Evolutionary conservation across 2,329 filamentous ascomycete genomes (phyloP).

Genomic region (Sclerotinia spermophila): DNA sequence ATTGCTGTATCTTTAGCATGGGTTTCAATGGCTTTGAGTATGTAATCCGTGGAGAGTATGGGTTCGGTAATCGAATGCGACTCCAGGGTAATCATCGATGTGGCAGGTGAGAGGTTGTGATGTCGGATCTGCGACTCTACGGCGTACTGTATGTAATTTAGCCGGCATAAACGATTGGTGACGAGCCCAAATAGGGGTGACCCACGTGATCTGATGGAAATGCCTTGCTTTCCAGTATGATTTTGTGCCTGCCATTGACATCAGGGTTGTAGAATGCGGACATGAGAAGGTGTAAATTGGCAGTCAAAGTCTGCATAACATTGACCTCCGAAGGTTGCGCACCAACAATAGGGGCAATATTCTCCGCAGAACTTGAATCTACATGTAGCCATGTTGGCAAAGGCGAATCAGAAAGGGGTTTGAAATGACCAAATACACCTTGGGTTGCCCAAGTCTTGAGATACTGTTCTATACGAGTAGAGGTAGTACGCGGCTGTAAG

Average conservation of each 20-base stretch:
- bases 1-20: slow-evolving; percentile 65
- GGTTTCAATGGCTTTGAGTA: slow-evolving; percentile 62
- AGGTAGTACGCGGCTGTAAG: slow-evolving; percentile 64
- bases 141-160: slow-evolving; percentile 56
- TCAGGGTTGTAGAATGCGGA: slow-evolving; percentile 73
- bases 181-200: slow-evolving; percentile 19
- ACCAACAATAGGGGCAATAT: slow-evolving; percentile 69
- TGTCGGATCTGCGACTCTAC: slow-evolving; percentile 71
- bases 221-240: slow-evolving; percentile 75
- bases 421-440: slow-evolving; percentile 75
- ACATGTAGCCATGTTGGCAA: slow-evolving; percentile 63
- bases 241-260: slow-evolving; percentile 57
- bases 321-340: slow-evolving; percentile 66
- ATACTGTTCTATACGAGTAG: slow-evolving; percentile 63
- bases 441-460: slow-evolving; percentile 72
- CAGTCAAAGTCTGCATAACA: slow-evolving; percentile 76
- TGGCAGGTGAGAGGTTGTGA: slow-evolving; percentile 59
- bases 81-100: slow-evolving; percentile 67
- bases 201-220: slow-evolving; percentile 78
- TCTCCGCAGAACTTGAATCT: slow-evolving; percentile 62
- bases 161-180: slow-evolving; percentile 15
- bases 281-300: slow-evolving; percentile 74
- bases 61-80: slow-evolving; percentile 48
- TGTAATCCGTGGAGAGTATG: slow-evolving; percentile 61
- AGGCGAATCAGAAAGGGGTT: slow-evolving; percentile 58